Evolutionary conservation across 495 filamentous ascomycete genomes (phyloP), one percentile per base, ranked within the genome.

Genomic region (Lophium mytilinum): DNA sequence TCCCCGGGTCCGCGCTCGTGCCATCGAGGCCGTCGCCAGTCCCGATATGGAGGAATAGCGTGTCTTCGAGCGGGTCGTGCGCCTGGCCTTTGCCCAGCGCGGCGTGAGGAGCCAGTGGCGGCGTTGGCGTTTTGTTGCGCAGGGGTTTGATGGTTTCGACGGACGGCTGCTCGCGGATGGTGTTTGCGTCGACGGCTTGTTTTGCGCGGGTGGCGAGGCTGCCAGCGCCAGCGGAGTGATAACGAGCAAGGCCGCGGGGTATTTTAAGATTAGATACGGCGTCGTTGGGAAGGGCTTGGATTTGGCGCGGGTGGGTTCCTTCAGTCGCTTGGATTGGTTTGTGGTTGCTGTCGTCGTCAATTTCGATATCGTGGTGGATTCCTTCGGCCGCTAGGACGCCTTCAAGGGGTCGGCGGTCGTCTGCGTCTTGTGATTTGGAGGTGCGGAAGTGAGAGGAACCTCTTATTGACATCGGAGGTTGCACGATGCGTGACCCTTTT

Each of bases 31-130:
- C 68, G 10, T 73, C 73, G 42, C 80, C 80, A 1, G 82, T 78
- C 4, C 89, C 89, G 60, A 96, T 87, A 52, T 82, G 82, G 15
- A 97, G 80, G 66, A 83, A 87, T 0, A 84, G 75, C 39, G 78
- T 80, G 55, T 83, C 81, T 46, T 80, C 76, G 5, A 84, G 66
- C 0, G 80, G 79, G 62, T 90, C 81, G 60, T 83, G 79, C 1
- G 82, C 84, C 62, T 87, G 84, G 19, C 83, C 83, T 68, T 72
- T 87, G n/a, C 70, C 77, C 12, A 63, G 51, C 15, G 61, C 63
- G 10, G 61, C 52, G 14, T 57, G 8, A 5, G 53, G 52, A 0
- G 12, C 12, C 39, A 12, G 62, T 14, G 11, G 45, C 17, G 68
- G 63, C 5, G 69, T 71, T 57, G 62, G 61, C 53, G 59, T 55